These are phyloP conservation scores for Claviceps paspali DNA, from an alignment of 2,329 filamentous ascomycete genomes.

Conservation along the genomic window DNA sequence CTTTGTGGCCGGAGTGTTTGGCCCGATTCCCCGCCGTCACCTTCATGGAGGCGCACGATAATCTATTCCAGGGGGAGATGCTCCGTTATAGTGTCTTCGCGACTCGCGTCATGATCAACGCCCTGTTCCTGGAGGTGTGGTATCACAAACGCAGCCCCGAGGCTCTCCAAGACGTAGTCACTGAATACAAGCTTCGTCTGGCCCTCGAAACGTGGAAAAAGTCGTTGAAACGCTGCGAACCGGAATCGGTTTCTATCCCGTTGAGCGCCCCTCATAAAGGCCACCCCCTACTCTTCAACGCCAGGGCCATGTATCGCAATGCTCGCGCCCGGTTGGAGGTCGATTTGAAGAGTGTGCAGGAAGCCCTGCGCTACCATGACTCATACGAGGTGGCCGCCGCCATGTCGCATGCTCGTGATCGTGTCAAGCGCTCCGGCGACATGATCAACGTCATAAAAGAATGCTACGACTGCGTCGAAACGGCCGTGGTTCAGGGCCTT, in stretches of 20 bases:
- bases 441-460: constrained; percentile 99
- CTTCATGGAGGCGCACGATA: constrained; percentile 88
- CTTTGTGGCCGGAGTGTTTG: constrained; percentile 69
- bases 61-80: constrained; percentile 83
- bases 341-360: constrained; percentile 88
- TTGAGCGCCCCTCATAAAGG: constrained; percentile 91
- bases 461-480: constrained; percentile 96
- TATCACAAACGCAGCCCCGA: constrained; percentile 98
- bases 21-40: constrained; percentile 59
- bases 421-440: constrained; percentile 85
- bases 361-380: constrained; percentile 91
- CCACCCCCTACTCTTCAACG: constrained; percentile 94
- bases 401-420: constrained; percentile 88
- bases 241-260: constrained; percentile 74
- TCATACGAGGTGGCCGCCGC: constrained; percentile 92
- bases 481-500: constrained; percentile 82
- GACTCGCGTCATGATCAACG: constrained; percentile 97
- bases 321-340: constrained; percentile 85
- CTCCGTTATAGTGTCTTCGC: constrained; percentile 92
- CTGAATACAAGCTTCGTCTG: constrained; percentile 91
- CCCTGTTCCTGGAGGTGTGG: constrained; percentile 95
- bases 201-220: constrained; percentile 98
- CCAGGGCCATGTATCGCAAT: constrained; percentile 92
- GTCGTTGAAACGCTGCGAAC: constrained; percentile 83
- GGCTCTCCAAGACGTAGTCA: constrained; percentile 89